Evolutionary conservation across 1,284 basidiomycete species (phyloP), one percentile per base, ranked within the genome.

Genomic region (Jaminaea rosea): DNA sequence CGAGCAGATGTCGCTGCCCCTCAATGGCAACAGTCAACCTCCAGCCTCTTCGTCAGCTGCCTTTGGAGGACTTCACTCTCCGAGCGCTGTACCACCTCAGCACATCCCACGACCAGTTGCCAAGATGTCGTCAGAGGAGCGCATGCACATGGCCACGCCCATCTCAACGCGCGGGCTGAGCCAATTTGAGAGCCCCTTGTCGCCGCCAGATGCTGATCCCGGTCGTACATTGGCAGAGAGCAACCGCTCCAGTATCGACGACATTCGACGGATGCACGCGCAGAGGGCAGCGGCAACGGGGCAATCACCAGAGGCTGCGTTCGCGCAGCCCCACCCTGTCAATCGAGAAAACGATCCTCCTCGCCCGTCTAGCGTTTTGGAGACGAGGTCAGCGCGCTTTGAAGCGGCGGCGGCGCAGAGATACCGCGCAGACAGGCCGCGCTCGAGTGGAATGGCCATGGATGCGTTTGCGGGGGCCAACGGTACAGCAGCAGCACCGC

Each of bases 211-310:
- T 17, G 26, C 64, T 2, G 63, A 67, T 19, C 60, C 64, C 13
- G 53, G 53, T 15, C 60, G 60, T 13, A 53, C 63, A 29, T 51
- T 67, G 59, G 59, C 59, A 31, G 63, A 67, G 44, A 63, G 58
- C 58, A 65, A 67, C 34, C 62, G 64, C 45, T 57, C 52, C 42
- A 60, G 58, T 48, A 67, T 67, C 51, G 64, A 67, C 41, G 64
- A 65, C 47, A 67, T 67, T 39, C 57, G 63, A 21, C 53, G 64
- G 49, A 63, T 63, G 26, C 64, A 67, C 31, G 64, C 64, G 15
- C 60, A 60, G 10, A 52, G 64, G 45, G 57, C 64, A 27, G 64
- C 54, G 4, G 48, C 41, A 7, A 19, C 41, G 9, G 13, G 21
- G 7, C 9, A 29, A 28, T 55, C 58, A 5, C 53, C 56, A 1